Percentiles rank a stretch among this genome's conserved stretches.
Evolutionary conservation across 345 rosid genomes (phyloP).

Genomic region (Salix koriyanagi): DNA sequence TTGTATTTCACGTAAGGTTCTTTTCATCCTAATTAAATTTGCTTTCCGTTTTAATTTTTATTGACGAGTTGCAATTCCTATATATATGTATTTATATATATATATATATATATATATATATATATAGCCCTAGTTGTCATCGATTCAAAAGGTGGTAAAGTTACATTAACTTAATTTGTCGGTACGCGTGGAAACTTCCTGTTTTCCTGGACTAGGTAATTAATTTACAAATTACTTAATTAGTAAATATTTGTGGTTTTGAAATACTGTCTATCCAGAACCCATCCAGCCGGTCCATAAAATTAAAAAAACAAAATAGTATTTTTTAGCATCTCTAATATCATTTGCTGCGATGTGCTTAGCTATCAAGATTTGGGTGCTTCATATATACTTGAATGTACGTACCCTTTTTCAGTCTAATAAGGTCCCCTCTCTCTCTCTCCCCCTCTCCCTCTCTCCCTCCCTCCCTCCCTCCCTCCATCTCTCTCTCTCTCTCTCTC

Average conservation of each 20-base stretch:
- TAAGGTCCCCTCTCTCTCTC: neutral
- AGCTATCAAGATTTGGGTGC: slow-evolving; percentile 28
- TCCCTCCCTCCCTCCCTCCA: too few species aligned
- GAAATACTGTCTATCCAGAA: slow-evolving; percentile 22
- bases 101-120: too few species aligned
- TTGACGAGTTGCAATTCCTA: too few species aligned
- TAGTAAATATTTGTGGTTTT: neutral
- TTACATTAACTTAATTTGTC: too few species aligned
- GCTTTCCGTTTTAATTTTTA: too few species aligned
- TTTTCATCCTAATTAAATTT: too few species aligned
- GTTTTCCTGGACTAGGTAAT: slow-evolving; percentile 18
- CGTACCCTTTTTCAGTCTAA: slow-evolving; percentile 17
- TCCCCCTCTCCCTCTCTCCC: too few species aligned
- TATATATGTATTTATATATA: too few species aligned
- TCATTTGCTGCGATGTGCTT: slow-evolving; percentile 11
- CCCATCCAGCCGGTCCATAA: slow-evolving; percentile 10
- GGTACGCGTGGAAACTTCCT: neutral
- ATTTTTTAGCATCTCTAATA: slow-evolving; percentile 27
- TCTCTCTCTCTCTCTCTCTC: too few species aligned
- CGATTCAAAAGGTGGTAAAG: too few species aligned
- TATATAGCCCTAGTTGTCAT: too few species aligned
- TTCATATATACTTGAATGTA: slow-evolving; percentile 26
- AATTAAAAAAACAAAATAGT: slow-evolving; percentile 5
- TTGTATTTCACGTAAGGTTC: too few species aligned
- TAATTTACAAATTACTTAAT: slow-evolving; percentile 10